Conservation (phyloP, 2,329 filamentous ascomycete species). For the Ascochyta rabiei region DNA sequence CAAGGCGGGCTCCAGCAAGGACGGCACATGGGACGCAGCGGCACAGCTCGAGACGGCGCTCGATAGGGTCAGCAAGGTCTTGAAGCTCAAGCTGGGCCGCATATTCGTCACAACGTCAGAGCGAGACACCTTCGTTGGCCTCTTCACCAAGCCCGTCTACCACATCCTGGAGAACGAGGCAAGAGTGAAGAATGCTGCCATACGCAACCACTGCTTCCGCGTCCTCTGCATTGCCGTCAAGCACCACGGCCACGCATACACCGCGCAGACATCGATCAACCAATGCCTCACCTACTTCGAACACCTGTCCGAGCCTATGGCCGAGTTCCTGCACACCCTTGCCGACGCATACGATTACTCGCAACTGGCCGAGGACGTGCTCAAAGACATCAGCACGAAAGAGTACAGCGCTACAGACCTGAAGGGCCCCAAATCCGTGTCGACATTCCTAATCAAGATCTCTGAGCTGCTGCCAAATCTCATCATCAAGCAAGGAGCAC, state of each 20-base stretch:
- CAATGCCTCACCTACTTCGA: conserved; percentile 98
- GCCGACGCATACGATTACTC: conserved; percentile 98
- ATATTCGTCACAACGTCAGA: conserved; percentile 97
- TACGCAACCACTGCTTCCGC: conserved; percentile 97
- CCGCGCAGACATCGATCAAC: conserved; percentile 95
- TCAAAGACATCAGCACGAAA: conserved; percentile 94
- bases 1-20: conserved; percentile 65
- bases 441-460: conserved; percentile 88
- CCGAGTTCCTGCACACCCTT: conserved; percentile 94
- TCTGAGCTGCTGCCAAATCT: conserved; percentile 90
- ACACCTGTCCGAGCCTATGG: conserved; percentile 98
- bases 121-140: conserved; percentile 88
- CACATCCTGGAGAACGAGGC: conserved; percentile 93
- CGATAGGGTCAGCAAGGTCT: conserved; percentile 93
- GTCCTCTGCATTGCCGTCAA: conserved; percentile 96
- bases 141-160: conserved; percentile 92
- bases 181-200: conserved; percentile 83
- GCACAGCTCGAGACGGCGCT: conserved; percentile 85
- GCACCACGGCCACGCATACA: conserved; percentile 95
- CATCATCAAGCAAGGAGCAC: conserved; percentile 97
- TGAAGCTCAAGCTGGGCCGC: conserved; percentile 88
- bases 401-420: conserved; percentile 98
- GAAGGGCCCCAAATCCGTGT: conserved; percentile 94
- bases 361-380: conserved; percentile 89
- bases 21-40: conserved; percentile 86